phyloP scores from a whole-genome alignment of 768 basidiomycete genomes.

The Lactarius pseudohatsudake region DNA sequence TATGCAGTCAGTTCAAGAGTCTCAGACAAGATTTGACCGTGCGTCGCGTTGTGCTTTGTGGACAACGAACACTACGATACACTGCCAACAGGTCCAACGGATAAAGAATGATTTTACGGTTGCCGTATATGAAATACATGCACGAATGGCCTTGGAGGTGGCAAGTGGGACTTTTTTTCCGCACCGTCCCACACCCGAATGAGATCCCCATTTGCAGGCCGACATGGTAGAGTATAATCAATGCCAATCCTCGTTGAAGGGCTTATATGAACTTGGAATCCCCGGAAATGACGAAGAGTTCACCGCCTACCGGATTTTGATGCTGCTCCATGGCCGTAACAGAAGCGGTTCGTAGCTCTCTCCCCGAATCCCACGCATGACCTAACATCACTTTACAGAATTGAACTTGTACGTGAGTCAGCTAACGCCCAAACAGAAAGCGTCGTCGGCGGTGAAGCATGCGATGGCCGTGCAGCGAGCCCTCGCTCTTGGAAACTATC shows the following conservation, averaged over 20 bases:
- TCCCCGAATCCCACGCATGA: constrained; percentile 12
- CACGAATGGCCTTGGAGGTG: constrained; percentile 91
- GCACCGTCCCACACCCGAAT: constrained; percentile 1
- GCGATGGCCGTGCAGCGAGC: constrained; percentile 89
- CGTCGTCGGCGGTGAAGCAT: constrained; percentile 75
- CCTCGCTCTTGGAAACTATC: constrained; percentile 91
- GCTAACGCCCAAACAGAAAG: constrained; percentile 91
- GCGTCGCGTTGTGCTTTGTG: constrained; percentile 40
- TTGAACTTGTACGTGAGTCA: constrained; percentile 96
- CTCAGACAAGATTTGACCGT: constrained; percentile 97
- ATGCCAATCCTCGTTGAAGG: constrained; percentile 88
- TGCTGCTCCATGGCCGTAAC: constrained; percentile 92
- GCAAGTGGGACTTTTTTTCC: constrained; percentile 40
- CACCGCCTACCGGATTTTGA: constrained; percentile 94
- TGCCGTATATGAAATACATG: constrained; percentile 97
- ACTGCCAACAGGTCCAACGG: constrained; percentile 77
- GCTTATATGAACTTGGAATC: constrained; percentile 91
- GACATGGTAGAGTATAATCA: constrained; percentile 99
- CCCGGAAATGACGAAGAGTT: constrained; percentile 94
- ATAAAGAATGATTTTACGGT: constrained; percentile 99
- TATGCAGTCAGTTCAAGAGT: constrained; percentile 98
- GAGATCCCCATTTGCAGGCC: constrained; percentile 48
- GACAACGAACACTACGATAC: constrained; percentile 18
- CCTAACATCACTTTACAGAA: constrained; percentile 49
- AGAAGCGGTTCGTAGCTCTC: constrained; percentile 67